A percentile compares a stretch with the other conserved stretches of the same genome.
Evolutionary conservation across 495 filamentous ascomycete species (phyloP).

Genomic region (Sabuloglossum arenarium): DNA sequence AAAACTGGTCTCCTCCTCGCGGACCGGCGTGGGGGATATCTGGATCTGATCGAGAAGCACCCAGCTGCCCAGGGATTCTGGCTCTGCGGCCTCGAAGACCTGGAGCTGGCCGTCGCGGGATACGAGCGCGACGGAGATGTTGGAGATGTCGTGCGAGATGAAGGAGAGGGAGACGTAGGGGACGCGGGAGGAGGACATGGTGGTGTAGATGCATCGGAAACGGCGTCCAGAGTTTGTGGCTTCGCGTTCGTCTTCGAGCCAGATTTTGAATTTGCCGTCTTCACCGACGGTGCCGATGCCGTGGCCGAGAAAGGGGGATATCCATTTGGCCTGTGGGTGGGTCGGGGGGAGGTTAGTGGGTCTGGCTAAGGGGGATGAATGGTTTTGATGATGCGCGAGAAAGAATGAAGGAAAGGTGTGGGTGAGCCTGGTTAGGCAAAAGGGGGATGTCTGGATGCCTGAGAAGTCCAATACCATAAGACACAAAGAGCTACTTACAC

Average conservation of each 20-base stretch:
- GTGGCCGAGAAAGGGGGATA: slow-evolving; percentile 38
- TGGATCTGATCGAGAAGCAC: slow-evolving; percentile 46
- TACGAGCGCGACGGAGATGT: slow-evolving; percentile 66
- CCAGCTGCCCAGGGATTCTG: slow-evolving; percentile 66
- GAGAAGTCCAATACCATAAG: too few species aligned
- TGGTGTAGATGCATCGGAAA: slow-evolving; percentile 43
- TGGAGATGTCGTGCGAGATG: slow-evolving; percentile 43
- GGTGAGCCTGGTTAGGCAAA: too few species aligned
- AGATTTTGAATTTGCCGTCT: slow-evolving; percentile 72
- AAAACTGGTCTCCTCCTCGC: slow-evolving; percentile 73
- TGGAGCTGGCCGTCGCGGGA: slow-evolving; percentile 60
- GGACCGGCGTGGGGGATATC: slow-evolving; percentile 33
- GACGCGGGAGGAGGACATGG: slow-evolving; percentile 32
- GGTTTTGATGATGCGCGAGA: background rate
- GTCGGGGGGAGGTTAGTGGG: background rate
- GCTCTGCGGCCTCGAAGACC: slow-evolving; percentile 69
- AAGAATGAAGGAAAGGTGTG: background rate
- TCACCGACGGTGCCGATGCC: slow-evolving; percentile 53
- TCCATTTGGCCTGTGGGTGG: slow-evolving; percentile 54
- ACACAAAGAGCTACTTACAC: slow-evolving; percentile 31
- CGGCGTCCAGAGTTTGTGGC: slow-evolving; percentile 48
- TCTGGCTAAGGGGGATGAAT: background rate
- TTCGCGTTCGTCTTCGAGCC: slow-evolving; percentile 69
- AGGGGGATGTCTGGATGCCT: too few species aligned
- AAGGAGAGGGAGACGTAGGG: slow-evolving; percentile 64